Base-by-base conservation (phyloP, 164 flowering plant species). In the Macadamia tetraphylla region DNA sequence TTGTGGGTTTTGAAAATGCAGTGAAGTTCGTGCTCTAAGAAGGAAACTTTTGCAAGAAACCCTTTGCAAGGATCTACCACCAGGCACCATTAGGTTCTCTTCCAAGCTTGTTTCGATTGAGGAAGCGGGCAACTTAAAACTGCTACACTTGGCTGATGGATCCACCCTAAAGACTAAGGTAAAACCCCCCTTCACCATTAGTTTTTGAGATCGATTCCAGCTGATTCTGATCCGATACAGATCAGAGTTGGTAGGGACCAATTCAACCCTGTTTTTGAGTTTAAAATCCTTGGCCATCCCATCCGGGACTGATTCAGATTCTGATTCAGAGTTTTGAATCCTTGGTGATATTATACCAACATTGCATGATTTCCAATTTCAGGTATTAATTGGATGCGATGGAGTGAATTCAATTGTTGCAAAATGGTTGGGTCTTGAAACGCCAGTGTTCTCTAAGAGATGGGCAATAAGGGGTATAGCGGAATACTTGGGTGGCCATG, bases 121-220 rank as follows among this genome's bases (percentile, higher is more conserved):
- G 65, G 75, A 82, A 61, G 71, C 79, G 0, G 87, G 88, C 6
- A 56, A 49, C 63, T 66, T 73, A 9, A 86, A 82, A 65, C 67
- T 84, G 56, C 59, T 90, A 62, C 89, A 87, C 70, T 88, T 91
- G 51, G 85, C 83, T 13, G 89, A 89, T 75, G 90, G 92, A 35
- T 76, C 86, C 49, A 52, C 73, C 46, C 46, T 89, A 58, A 81
- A 73, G 68, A 76, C 92, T 17, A 91, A 85, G 89, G 97, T 88
- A 75, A 52, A 6, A 35, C 1, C 40, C 40, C n/a, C n/a, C n/a
- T n/a, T n/a, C n/a, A n/a, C n/a, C n/a, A n/a, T n/a, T n/a, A n/a
- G n/a, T n/a, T n/a, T n/a, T n/a, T n/a, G n/a, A n/a, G n/a, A n/a
- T n/a, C n/a, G n/a, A n/a, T n/a, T n/a, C n/a, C n/a, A n/a, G n/a